Base-by-base conservation (phyloP, 768 basidiomycete genomes). In the Terana coerulea region DNA sequence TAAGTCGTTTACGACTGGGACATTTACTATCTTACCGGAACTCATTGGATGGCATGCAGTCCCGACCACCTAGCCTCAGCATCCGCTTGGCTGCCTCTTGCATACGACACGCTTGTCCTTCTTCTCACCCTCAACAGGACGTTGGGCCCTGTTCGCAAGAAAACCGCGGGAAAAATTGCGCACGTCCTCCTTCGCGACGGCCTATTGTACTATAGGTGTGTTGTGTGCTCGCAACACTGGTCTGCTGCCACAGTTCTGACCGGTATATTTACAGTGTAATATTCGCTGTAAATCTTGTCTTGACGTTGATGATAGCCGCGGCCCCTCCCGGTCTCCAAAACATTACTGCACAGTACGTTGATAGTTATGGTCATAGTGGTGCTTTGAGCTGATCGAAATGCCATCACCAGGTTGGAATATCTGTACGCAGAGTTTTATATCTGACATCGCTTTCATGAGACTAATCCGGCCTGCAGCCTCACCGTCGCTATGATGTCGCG, bases 401-500 rank as follows among this genome's bases (percentile, higher is more conserved):
- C 30, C n/a, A 25, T 11, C 45, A 31, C 30, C 46, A 67, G 69
- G 49, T 53, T 64, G 28, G 66, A 62, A 56, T 72, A 81, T 26
- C 67, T 82, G 53, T 80, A 65, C 61, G 25, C 26, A 6, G 17
- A 31, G 5, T 29, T 22, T 9, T 28, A 26, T 45, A 25, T 5
- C 5, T 3, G 25, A 17, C 26, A 5, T 6, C 6, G 3, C 29
- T 26, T 19, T n/a, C 22, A 26, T n/a, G 14, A 25, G 14, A 6
- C 37, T 37, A 25, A 28, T 40, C n/a, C 49, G 15, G 17, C 7
- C 34, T 34, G 11, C 53, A 59, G 61, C 11, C 17, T 61, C 25
- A 59, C 77, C 66, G 80, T 85, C 10, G 72, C 80, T 0, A 86
- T 84, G 79, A 83, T 84, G 75, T 84, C 81, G 3, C 75, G 84